These are phyloP conservation scores for Penicillium tannophilum DNA, from an alignment of 495 filamentous ascomycete species.

Conservation along the genomic window DNA sequence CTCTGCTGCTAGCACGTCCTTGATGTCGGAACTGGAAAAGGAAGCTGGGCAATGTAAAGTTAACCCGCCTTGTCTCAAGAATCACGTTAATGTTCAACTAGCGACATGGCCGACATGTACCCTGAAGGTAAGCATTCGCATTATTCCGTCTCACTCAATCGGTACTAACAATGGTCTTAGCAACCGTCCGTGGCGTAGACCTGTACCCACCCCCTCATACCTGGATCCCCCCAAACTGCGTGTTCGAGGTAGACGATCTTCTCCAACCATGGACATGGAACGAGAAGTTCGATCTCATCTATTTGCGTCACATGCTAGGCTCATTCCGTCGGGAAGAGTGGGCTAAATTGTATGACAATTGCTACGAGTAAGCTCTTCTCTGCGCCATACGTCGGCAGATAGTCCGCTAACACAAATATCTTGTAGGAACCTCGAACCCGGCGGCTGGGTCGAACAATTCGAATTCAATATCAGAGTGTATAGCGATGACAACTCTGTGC, in stretches of 20 bases:
- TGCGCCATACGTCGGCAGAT: background rate
- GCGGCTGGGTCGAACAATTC: slow-evolving; percentile 15
- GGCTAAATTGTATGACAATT: slow-evolving; percentile 26
- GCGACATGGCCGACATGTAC: slow-evolving; percentile 5
- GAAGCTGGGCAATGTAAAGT: slow-evolving; percentile 14
- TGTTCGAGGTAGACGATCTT: slow-evolving; percentile 34
- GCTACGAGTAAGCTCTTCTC: slow-evolving; percentile 14
- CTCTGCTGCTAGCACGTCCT: background rate
- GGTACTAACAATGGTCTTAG: background rate
- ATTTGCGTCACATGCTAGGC: slow-evolving; percentile 25
- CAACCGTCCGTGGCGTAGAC: slow-evolving; percentile 27
- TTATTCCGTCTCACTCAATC: background rate
- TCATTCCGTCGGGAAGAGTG: slow-evolving; percentile 29
- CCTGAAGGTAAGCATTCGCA: background rate
- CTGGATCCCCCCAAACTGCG: slow-evolving; percentile 37
- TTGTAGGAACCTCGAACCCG: slow-evolving; percentile 11
- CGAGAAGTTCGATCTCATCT: slow-evolving; percentile 32
- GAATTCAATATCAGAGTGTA: slow-evolving; percentile 2
- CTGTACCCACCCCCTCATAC: slow-evolving; percentile 24
- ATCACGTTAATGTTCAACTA: background rate
- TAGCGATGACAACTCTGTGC: slow-evolving; percentile 7
- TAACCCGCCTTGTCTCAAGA: background rate
- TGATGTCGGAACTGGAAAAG: slow-evolving; percentile 14
- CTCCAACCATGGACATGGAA: slow-evolving; percentile 32
- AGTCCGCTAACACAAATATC: background rate